phyloP scores from a whole-genome alignment of 768 basidiomycete genomes.

The Suillus cothurnatus region DNA sequence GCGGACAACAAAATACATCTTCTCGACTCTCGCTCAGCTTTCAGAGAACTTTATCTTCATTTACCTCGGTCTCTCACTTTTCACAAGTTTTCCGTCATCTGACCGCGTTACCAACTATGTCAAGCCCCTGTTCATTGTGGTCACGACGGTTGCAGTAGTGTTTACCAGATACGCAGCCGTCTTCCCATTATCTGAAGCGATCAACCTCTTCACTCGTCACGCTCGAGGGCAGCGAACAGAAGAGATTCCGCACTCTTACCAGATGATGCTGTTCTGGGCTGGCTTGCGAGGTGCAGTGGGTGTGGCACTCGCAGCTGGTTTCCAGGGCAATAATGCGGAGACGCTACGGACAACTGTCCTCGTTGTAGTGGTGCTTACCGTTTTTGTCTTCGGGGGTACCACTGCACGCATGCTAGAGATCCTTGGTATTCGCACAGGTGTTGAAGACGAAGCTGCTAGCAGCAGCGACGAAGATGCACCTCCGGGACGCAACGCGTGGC shows the following conservation, averaged over 20 bases:
- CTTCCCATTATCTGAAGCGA: conserved; percentile 91
- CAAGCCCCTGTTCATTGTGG: conserved; percentile 92
- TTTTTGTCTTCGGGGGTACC: conserved; percentile 95
- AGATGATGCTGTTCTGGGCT: conserved; percentile 99
- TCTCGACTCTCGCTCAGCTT: conserved; percentile 89
- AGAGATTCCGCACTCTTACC: conserved; percentile 95
- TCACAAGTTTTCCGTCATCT: conserved; percentile 81
- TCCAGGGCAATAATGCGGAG: conserved; percentile 91
- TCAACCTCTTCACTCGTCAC: conserved; percentile 90
- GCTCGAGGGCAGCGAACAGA: conserved; percentile 84
- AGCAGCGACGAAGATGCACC: conserved; percentile 45
- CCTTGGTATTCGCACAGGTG: conserved; percentile 92
- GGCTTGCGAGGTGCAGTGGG: conserved; percentile 96
- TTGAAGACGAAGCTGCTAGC: conserved; percentile 86
- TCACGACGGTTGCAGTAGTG: conserved; percentile 89
- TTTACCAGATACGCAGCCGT: conserved; percentile 96
- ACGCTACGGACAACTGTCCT: conserved; percentile 92
- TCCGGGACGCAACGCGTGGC: conserved; percentile 35
- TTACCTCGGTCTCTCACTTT: conserved; percentile 96
- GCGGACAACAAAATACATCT: conserved; percentile 93
- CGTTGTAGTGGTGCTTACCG: conserved; percentile 93
- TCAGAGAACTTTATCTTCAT: conserved; percentile 99
- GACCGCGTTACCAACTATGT: conserved; percentile 82
- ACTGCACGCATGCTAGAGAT: conserved; percentile 96
- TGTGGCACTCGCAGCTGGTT: conserved; percentile 94